Conservation (phyloP, 176 grass and related monocot genomes). For the Cenchrus americanus region DNA sequence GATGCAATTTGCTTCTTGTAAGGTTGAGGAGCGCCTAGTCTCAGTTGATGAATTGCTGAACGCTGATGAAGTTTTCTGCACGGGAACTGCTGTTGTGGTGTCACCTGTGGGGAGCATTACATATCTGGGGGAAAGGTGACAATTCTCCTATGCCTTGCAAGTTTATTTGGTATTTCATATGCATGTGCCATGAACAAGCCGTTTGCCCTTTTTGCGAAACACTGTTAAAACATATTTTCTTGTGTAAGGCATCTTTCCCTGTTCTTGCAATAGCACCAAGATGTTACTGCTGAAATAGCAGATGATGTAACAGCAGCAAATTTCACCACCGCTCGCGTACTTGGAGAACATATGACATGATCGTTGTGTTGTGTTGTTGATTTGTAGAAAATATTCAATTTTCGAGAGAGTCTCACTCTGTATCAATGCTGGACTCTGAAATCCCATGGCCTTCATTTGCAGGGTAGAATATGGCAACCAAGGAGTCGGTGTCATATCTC, state of each 20-base stretch:
- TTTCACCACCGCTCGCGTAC: not conserved
- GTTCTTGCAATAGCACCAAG: not conserved
- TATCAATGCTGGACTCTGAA: not conserved
- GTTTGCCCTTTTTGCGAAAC: not conserved
- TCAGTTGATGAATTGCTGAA: slow-evolving; percentile 78
- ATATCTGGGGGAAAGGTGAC: slow-evolving; percentile 67
- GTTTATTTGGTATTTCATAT: slow-evolving; percentile 14
- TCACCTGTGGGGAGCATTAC: slow-evolving; percentile 89
- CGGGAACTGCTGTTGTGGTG: slow-evolving; percentile 85
- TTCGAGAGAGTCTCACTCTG: not conserved
- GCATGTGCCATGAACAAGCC: not conserved
- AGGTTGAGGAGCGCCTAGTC: slow-evolving; percentile 79
- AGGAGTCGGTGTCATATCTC: slow-evolving; percentile 63
- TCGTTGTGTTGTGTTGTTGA: not conserved
- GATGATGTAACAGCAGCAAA: too few species aligned
- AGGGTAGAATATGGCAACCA: slow-evolving; percentile 81
- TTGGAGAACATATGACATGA: not conserved
- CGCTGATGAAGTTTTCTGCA: slow-evolving; percentile 93
- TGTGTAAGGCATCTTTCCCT: not conserved
- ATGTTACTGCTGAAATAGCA: not conserved
- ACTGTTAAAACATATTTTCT: not conserved
- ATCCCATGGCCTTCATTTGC: slow-evolving; percentile 12
- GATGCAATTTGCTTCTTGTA: slow-evolving; percentile 27
- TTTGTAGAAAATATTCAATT: not conserved
- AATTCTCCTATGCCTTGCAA: slow-evolving; percentile 8